Evolutionary conservation across 2,329 filamentous ascomycete species (phyloP), one percentile per base, ranked within the genome.

Genomic region (Alternaria brassicae): DNA sequence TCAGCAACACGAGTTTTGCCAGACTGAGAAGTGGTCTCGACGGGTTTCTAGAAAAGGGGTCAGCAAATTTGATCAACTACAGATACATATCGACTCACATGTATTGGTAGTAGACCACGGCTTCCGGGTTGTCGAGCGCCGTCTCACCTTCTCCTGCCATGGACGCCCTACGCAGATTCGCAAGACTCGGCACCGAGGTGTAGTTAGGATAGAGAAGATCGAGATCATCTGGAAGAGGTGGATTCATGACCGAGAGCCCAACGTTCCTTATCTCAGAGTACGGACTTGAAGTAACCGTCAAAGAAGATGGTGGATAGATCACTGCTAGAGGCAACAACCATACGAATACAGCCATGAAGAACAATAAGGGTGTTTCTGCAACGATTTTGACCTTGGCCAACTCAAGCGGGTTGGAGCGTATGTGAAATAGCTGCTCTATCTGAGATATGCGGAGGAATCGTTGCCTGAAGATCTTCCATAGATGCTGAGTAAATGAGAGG

Each of bases 301-400:
- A 39, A 21, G 61, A 58, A 13, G 40, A 40, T 10, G 61, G 61
- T 2, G 61, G 61, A 28, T 61, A 64, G 6, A 61, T 51, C 12
- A 42, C 34, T 5, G 58, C 58, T 15, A 64, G 17, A 8, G 32
- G 32, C 17, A 59, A 12, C 7, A 50, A 8, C 58, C 58, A 61
- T 15, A 51, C 30, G n/a, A 32, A 49, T 3, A 51, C 1, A 6
- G 53, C 58, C 17, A 58, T 50, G 6, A 23, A 8, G 28, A 54
- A 45, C 12, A 37, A 19, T 6, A 37, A 37, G 5, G n/a, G 36
- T 12, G 34, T 36, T 3, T 8, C 2, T 8, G 15, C 9, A 15
- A 37, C 17, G 17, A 37, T 37, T 3, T 19, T 37, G 17, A 37
- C 36, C 5, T 37, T 37, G 13, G 36, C 36, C 17, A 37, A 8